Conservation (phyloP, 1,139 yeast genomes). For the Insectozyma bohioensis region DNA sequence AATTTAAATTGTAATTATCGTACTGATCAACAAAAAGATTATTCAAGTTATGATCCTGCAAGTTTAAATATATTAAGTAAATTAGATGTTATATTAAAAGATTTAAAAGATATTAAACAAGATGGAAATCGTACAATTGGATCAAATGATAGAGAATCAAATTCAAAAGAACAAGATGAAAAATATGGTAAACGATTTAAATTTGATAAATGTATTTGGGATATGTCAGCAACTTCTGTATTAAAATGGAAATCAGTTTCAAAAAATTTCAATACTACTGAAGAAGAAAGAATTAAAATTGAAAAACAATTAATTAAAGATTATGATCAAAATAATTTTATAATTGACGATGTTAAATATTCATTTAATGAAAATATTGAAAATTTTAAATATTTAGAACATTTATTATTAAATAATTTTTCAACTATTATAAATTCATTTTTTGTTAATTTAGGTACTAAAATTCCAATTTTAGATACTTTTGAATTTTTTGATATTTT, state of each 20-base stretch:
- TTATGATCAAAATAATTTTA: slow-evolving; percentile 17
- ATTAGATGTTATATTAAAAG: slow-evolving; percentile 31
- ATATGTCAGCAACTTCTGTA: slow-evolving; percentile 37
- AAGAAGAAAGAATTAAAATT: slow-evolving; percentile 16
- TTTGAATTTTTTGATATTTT: slow-evolving; percentile 31
- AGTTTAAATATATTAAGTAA: slow-evolving; percentile 27
- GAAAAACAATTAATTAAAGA: slow-evolving; percentile 17
- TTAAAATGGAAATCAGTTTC: slow-evolving; percentile 35
- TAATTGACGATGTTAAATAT: slow-evolving; percentile 1
- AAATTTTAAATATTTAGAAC: slow-evolving; percentile 20
- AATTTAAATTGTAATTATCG: slow-evolving; percentile 32
- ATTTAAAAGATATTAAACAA: slow-evolving; percentile 21
- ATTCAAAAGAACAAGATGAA: neutral
- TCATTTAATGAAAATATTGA: slow-evolving; percentile 18
- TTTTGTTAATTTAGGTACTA: slow-evolving; percentile 35
- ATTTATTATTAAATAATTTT: slow-evolving; percentile 21
- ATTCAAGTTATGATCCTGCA: slow-evolving; percentile 26
- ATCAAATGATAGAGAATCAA: neutral
- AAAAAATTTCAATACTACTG: slow-evolving; percentile 18
- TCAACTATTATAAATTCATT: slow-evolving; percentile 29
- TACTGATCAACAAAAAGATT: slow-evolving; percentile 27
- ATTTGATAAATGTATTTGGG: slow-evolving; percentile 35
- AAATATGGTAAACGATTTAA: slow-evolving; percentile 4
- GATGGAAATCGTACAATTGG: neutral
- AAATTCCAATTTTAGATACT: slow-evolving; percentile 35